Conservation (phyloP, 257 asterid species). For the Scutellaria minor region DNA sequence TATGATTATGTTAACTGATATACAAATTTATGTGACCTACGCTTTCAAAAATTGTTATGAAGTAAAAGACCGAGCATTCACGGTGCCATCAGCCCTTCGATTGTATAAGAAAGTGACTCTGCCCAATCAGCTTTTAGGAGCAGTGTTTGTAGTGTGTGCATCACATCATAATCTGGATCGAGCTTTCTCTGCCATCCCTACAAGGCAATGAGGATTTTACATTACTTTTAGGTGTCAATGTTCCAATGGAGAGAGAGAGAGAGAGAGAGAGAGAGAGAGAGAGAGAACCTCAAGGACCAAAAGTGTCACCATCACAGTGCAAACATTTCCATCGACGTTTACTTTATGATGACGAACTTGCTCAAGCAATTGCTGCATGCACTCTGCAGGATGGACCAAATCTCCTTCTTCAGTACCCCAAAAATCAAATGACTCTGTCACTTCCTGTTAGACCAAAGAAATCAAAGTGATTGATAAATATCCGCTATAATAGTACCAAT, state of each 20-base stretch:
- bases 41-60: slow-evolving; percentile 34
- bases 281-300: slow-evolving; percentile 85
- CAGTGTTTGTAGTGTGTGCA: slow-evolving; percentile 75
- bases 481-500: too few species aligned
- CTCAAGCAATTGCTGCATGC: slow-evolving; percentile 89
- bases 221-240: slow-evolving; percentile 3
- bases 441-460: slow-evolving; percentile 60
- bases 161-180: slow-evolving; percentile 74
- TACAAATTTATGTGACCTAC: slow-evolving; percentile 30
- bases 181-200: slow-evolving; percentile 59
- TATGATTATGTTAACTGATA: slow-evolving; percentile 26
- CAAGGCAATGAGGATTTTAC: neutral
- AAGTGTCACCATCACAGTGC: slow-evolving; percentile 94
- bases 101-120: slow-evolving; percentile 62
- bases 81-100: slow-evolving; percentile 78
- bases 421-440: slow-evolving; percentile 77
- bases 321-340: slow-evolving; percentile 94
- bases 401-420: slow-evolving; percentile 96
- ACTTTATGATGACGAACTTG: slow-evolving; percentile 89
- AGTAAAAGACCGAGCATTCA: slow-evolving; percentile 29
- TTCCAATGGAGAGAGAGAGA: neutral
- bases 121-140: slow-evolving; percentile 88
- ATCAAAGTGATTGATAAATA: neutral
- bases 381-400: slow-evolving; percentile 88
- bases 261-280: neutral